A percentile compares a stretch with the other conserved stretches of the same genome.
Conservation (phyloP, 2,329 filamentous ascomycete species). For the Aureobasidium sp. region DNA sequence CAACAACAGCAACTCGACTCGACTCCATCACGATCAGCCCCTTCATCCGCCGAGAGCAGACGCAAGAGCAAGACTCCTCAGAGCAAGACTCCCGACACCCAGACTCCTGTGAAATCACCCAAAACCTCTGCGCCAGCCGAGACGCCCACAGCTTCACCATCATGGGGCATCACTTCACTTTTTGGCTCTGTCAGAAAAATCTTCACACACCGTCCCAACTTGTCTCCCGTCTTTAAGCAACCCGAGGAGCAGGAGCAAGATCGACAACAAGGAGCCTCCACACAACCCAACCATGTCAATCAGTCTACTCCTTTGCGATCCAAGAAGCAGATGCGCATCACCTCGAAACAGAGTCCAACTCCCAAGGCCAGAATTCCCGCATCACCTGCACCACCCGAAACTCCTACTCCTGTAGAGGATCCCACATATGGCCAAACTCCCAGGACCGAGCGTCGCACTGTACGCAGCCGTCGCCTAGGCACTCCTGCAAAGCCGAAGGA, state of each 20-base stretch:
- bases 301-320: neutral
- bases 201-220: conserved; percentile 2
- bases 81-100: neutral
- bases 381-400: neutral
- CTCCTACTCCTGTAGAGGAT: neutral
- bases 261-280: neutral
- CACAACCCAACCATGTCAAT: neutral
- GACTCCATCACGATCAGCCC: conserved; percentile 3
- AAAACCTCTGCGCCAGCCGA: neutral
- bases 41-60: neutral
- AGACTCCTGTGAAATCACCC: conserved; percentile 2
- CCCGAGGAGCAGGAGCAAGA: neutral
- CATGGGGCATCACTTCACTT: conserved; percentile 10
- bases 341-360: neutral
- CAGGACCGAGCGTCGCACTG: neutral
- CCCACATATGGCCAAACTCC: neutral
- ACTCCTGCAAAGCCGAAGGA: conserved; percentile 15
- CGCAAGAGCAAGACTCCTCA: conserved; percentile 1
- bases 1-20: neutral
- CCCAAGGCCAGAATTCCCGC: conserved; percentile 2
- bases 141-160: conserved; percentile 9
- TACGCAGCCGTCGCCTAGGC: neutral
- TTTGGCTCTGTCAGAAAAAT: conserved; percentile 13
- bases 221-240: neutral
- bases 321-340: neutral